These are phyloP conservation scores for Macroventuria anomochaeta DNA, from an alignment of 2,329 filamentous ascomycete genomes.

Conservation along the genomic window DNA sequence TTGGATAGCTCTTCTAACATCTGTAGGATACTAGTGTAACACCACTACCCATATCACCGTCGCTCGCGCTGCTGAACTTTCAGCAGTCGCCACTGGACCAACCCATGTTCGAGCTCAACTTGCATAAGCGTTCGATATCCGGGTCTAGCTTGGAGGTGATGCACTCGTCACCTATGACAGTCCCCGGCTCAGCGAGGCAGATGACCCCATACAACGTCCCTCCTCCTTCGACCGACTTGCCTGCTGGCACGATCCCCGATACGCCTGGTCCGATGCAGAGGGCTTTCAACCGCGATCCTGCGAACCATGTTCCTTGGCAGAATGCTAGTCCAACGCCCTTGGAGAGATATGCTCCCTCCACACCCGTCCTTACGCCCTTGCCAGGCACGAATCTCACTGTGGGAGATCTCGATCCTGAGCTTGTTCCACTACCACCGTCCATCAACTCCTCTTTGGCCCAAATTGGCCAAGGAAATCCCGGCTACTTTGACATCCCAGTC, in stretches of 20 bases:
- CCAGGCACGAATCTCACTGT: constrained; percentile 34
- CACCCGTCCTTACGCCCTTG: constrained; percentile 30
- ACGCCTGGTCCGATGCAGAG: constrained; percentile 40
- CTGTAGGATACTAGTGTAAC: not conserved
- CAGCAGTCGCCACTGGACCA: constrained; percentile 32
- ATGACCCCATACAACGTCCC: not conserved
- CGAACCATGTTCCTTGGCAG: constrained; percentile 3
- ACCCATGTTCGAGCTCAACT: constrained; percentile 33
- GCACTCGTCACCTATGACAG: constrained; percentile 39
- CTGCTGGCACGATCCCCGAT: constrained; percentile 34
- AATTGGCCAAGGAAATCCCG: not conserved
- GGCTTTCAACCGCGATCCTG: constrained; percentile 26
- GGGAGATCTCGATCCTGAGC: constrained; percentile 19
- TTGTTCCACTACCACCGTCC: constrained; percentile 13
- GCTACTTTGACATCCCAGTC: constrained; percentile 24
- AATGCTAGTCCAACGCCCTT: not conserved
- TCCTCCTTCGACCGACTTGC: constrained; percentile 15
- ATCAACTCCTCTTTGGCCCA: constrained; percentile 6
- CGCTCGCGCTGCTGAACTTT: constrained; percentile 38
- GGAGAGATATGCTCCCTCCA: not conserved
- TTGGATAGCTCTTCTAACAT: not conserved
- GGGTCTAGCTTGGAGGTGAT: constrained; percentile 29
- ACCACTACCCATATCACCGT: constrained; percentile 17
- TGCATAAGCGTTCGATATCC: not conserved
- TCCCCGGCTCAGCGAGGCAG: constrained; percentile 27